Evolutionary conservation across 2,329 filamentous ascomycete species (phyloP), one percentile per base, ranked within the genome.

Genomic region (Apiospora rasikravindrae): DNA sequence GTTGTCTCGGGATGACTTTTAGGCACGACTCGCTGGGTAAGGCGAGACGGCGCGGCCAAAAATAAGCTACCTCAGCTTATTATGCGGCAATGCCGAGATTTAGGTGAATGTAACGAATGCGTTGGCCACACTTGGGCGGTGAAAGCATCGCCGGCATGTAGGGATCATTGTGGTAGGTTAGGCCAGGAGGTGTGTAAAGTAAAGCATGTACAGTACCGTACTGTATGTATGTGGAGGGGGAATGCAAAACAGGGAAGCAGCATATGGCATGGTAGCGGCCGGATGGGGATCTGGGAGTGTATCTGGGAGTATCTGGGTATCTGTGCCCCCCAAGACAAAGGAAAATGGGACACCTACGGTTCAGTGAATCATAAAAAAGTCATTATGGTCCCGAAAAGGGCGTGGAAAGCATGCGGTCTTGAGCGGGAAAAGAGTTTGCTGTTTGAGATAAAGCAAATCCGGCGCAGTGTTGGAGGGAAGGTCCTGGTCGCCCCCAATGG

Each of bases 81-180:
- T 44, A 57, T 57, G 68, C 68, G 68, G 68, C 68, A 51, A 51
- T 69, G 68, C 68, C 68, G 45, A 53, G 40, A 45, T 29, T 26
- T 33, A 37, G 49, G 33, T 40, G 33, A 40, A 51, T 69, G 68
- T 53, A 53, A 53, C 68, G 45, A 44, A 53, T 69, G 68, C 47
- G 68, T 29, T 69, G 68, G 68, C 68, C n/a, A 24, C 10, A 37
- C 47, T 22, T 45, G 68, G 37, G 47, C 68, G 68, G 68, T 57
- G 68, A 69, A 69, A 57, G 68, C 47, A 69, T 69, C 68, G 44
- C 45, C 26, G 68, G 68, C 68, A 53, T 69, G 68, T 69, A 69
- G 68, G 68, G 68, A 69, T 69, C 45, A 51, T 57, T 51, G 68
- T 53, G 68, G 68, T 69, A 69, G 68, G 22, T 44, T 24, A 24